These are phyloP conservation scores for Floccularia luteovirens DNA, from an alignment of 768 basidiomycete genomes.

Conservation along the genomic window DNA sequence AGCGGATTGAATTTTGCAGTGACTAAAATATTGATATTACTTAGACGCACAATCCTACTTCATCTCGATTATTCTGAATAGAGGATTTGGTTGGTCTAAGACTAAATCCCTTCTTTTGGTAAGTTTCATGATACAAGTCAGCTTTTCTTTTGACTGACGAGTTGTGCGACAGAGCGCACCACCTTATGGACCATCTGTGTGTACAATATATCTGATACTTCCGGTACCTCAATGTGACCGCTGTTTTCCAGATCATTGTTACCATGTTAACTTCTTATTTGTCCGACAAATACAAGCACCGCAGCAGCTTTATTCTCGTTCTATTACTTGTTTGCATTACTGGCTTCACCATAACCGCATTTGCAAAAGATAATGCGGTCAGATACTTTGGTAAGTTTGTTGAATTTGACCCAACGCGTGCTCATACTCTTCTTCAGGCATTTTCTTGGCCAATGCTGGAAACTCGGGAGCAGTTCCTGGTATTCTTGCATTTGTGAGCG, in stretches of 20 bases:
- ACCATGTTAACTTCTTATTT: slow-evolving; percentile 37
- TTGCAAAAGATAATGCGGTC: slow-evolving; percentile 24
- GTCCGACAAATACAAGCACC: slow-evolving; percentile 34
- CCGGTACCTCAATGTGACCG: not conserved
- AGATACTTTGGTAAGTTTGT: slow-evolving; percentile 31
- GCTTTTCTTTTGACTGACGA: not conserved
- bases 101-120: slow-evolving; percentile 32
- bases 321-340: slow-evolving; percentile 27
- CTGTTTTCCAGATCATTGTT: slow-evolving; percentile 20
- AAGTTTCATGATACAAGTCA: slow-evolving; percentile 8
- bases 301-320: slow-evolving; percentile 31
- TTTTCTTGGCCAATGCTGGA: slow-evolving; percentile 35
- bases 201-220: slow-evolving; percentile 7
- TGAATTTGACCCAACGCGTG: not conserved
- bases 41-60: slow-evolving; percentile 36
- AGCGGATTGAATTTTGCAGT: not conserved
- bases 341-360: slow-evolving; percentile 30
- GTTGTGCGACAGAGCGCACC: slow-evolving; percentile 28
- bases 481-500: slow-evolving; percentile 32
- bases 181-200: slow-evolving; percentile 35
- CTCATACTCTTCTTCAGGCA: slow-evolving; percentile 17
- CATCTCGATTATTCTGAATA: slow-evolving; percentile 37
- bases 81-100: slow-evolving; percentile 33
- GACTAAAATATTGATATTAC: not conserved
- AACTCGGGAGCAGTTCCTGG: slow-evolving; percentile 34